Base-by-base conservation (phyloP, 441 rosid species). In the Euphorbia corollata region DNA sequence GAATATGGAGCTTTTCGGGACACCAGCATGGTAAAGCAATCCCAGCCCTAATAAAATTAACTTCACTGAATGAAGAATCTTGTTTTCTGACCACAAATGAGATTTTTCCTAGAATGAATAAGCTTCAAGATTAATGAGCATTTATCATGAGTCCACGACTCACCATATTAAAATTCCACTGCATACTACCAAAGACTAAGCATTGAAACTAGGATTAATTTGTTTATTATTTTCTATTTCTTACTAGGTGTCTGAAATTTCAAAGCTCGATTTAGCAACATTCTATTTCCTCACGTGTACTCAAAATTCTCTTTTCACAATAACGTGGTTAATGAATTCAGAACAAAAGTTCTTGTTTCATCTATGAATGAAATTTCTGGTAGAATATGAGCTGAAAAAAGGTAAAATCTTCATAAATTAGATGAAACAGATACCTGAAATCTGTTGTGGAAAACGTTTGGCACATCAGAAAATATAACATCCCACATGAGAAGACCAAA, bases 401-500 rank as follows among this genome's bases (percentile, higher is more conserved):
- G 22, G 22, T 54, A 22, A 38, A 18, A 53, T 57, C 50, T 71
- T 62, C 36, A 50, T n/a, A 41, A 39, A 10, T 57, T 5, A 38
- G 57, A 23, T 50, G 50, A 22, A 41, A 55, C 61, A 6, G n/a
- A 60, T 67, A 90, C 98, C 95, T 93, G 98, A 76, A 86, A 93
- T 75, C 69, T 82, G 72, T 89, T 86, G 72, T 65, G 81, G 77
- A 93, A 93, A 75, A 87, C 96, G 78, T 88, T 81, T 0, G 85
- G 89, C 30, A 87, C 78, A 62, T 89, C 87, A 11, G 87, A 75
- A 77, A 93, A 87, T 58, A 93, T 75, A 65, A 85, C 68, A 71
- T 89, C 95, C 98, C 98, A 93, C 98, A 90, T 83, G 57, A 93
- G 83, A 78, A 93, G 90, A 20, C 87, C 91, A 23, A 90, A 93